These are phyloP conservation scores for Helminthosporium solani DNA, from an alignment of 2,329 filamentous ascomycete species.

Conservation along the genomic window DNA sequence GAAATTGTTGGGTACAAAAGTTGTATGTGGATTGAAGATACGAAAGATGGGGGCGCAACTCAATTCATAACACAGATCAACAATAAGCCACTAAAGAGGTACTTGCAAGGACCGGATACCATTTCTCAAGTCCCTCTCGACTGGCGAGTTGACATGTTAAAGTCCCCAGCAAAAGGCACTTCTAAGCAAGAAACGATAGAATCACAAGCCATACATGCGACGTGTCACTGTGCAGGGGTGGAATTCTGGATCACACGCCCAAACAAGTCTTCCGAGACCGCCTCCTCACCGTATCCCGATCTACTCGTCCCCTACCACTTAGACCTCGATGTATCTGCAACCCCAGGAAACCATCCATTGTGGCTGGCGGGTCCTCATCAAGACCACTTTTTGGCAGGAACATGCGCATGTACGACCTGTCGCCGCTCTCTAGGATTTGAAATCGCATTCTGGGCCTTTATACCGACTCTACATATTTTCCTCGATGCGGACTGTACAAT, in stretches of 20 bases:
- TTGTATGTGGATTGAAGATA: conserved; percentile 54
- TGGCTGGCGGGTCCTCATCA: conserved; percentile 31
- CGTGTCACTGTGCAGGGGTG: conserved; percentile 52
- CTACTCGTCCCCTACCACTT: conserved; percentile 23
- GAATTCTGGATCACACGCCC: conserved; percentile 43
- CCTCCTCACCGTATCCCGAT: conserved; percentile 47
- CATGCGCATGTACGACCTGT: conserved; percentile 53
- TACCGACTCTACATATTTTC: conserved; percentile 41
- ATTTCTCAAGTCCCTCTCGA: conserved; percentile 13
- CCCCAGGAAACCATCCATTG: conserved; percentile 21
- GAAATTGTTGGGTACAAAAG: conserved; percentile 32
- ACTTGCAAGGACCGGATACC: conserved; percentile 19
- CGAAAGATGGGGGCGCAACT: conserved; percentile 54
- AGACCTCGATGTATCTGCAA: conserved; percentile 9
- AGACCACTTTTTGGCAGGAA: conserved; percentile 42
- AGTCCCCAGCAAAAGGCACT: background rate
- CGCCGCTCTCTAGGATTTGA: conserved; percentile 46
- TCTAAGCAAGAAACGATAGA: conserved; percentile 9
- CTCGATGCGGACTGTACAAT: conserved; percentile 26
- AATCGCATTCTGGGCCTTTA: conserved; percentile 51
- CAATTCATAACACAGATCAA: conserved; percentile 47
- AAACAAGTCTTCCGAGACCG: conserved; percentile 22
- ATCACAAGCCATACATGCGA: conserved; percentile 33
- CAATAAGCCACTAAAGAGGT: conserved; percentile 22
- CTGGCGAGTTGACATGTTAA: conserved; percentile 22